Percentiles rank a stretch among this genome's conserved stretches.
Evolutionary conservation across 495 filamentous ascomycete species (phyloP).

Genomic region (Filosporella fistucella): DNA sequence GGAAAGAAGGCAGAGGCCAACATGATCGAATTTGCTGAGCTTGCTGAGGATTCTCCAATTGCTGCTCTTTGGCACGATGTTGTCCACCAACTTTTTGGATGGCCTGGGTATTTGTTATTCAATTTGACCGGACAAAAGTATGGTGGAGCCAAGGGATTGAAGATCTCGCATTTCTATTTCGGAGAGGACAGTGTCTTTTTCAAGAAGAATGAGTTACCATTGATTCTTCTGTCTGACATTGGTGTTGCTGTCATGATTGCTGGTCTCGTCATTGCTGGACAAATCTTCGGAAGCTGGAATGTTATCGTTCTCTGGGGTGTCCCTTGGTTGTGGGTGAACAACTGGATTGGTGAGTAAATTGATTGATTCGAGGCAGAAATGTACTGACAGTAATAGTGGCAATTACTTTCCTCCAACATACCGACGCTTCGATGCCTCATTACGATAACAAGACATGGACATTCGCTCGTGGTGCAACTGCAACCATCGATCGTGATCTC

Average conservation of each 20-base stretch:
- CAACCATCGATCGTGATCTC: conserved; percentile 65
- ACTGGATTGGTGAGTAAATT: conserved; percentile 47
- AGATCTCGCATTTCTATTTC: conserved; percentile 55
- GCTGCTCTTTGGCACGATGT: conserved; percentile 42
- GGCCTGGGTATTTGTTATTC: conserved; percentile 49
- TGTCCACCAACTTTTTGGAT: conserved; percentile 51
- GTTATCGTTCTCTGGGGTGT: conserved; percentile 46
- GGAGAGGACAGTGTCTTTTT: conserved; percentile 46
- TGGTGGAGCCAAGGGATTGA: conserved; percentile 31
- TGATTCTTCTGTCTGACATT: conserved; percentile 56
- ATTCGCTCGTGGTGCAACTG: conserved; percentile 61
- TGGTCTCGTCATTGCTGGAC: conserved; percentile 37
- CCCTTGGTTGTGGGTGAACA: conserved; percentile 58
- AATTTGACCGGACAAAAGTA: conserved; percentile 50
- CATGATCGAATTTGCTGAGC: conserved; percentile 34
- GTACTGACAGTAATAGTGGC: conserved; percentile 35
- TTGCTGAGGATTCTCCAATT: conserved; percentile 55
- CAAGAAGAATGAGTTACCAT: conserved; percentile 48
- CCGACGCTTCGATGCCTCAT: conserved; percentile 61
- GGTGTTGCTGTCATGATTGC: conserved; percentile 44
- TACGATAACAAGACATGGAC: conserved; percentile 60
- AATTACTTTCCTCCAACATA: conserved; percentile 70
- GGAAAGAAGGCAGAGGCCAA: conserved; percentile 29
- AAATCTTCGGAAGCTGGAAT: conserved; percentile 45
- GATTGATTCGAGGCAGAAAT: neutral